phyloP scores from a whole-genome alignment of 2,329 filamentous ascomycete genomes.

The Westerdykella aurantiaca region DNA sequence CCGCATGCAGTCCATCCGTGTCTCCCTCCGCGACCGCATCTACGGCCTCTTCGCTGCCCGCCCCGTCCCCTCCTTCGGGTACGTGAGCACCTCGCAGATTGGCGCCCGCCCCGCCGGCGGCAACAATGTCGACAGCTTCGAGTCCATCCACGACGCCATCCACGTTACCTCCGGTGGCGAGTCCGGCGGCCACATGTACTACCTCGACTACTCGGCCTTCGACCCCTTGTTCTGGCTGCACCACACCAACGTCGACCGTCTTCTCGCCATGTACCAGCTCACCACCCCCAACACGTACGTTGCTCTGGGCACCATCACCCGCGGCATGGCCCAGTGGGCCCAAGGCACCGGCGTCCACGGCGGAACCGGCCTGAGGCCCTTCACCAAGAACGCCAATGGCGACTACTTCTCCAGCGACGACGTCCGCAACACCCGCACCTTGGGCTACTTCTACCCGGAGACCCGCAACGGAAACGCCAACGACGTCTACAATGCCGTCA shows the following conservation, averaged over 20 bases:
- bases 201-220: conserved; percentile 67
- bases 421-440: conserved; percentile 38
- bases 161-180: conserved; percentile 33
- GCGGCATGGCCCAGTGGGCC: conserved; percentile 39
- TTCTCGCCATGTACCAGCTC: conserved; percentile 71
- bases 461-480: conserved; percentile 18
- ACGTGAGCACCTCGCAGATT: conserved; percentile 24
- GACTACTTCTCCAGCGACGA: conserved; percentile 44
- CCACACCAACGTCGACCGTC: conserved; percentile 36
- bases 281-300: conserved; percentile 67
- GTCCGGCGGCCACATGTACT: conserved; percentile 65
- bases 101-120: conserved; percentile 27
- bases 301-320: conserved; percentile 36
- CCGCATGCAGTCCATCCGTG: conserved; percentile 22
- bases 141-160: conserved; percentile 31
- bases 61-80: conserved; percentile 20
- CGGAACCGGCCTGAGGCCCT: conserved; percentile 43
- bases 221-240: conserved; percentile 58
- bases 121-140: conserved; percentile 33
- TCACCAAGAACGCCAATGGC: conserved; percentile 27
- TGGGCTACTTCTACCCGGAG: conserved; percentile 36
- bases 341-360: conserved; percentile 44
- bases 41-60: conserved; percentile 33
- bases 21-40: conserved; percentile 33
- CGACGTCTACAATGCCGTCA: conserved; percentile 23